Conservation (phyloP, 306 rosid species). For the Hippophae tibetana region DNA sequence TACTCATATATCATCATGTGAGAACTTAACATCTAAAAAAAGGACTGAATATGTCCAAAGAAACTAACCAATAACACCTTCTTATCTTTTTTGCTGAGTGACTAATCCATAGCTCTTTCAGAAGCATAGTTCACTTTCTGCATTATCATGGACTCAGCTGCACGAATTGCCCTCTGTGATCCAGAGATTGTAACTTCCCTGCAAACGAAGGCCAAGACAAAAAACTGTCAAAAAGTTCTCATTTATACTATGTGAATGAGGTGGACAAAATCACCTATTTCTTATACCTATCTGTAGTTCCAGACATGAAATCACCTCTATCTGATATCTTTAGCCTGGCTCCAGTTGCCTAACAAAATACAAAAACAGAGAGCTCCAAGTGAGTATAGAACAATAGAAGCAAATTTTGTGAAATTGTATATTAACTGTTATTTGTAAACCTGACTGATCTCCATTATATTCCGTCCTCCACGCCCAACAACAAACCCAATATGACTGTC, state of each 20-base stretch:
- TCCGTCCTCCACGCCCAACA: conserved; percentile 99
- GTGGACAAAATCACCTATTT: background rate
- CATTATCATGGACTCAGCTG: conserved; percentile 85
- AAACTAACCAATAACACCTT: too few relatives aligned
- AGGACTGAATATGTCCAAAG: too few relatives aligned
- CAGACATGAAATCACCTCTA: conserved; percentile 92
- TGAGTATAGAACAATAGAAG: conserved; percentile 6
- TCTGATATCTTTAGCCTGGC: conserved; percentile 99
- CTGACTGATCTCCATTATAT: conserved; percentile 87
- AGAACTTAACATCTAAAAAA: too few relatives aligned
- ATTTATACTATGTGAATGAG: background rate
- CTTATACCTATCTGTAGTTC: conserved; percentile 79
- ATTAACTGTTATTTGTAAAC: conserved; percentile 29
- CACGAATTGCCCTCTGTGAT: conserved; percentile 78
- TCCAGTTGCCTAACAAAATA: conserved; percentile 56
- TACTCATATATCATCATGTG: too few relatives aligned
- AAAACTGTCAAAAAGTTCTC: background rate
- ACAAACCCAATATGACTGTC: conserved; percentile 91
- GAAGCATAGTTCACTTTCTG: conserved; percentile 90
- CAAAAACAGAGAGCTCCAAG: conserved; percentile 13
- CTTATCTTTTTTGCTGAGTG: background rate
- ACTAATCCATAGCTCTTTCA: conserved; percentile 58
- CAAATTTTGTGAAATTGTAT: conserved; percentile 8
- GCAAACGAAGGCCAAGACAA: conserved; percentile 19
- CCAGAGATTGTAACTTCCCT: conserved; percentile 98